These are phyloP conservation scores for Auricularia heimuer DNA, from an alignment of 768 basidiomycete genomes.

Conservation along the genomic window DNA sequence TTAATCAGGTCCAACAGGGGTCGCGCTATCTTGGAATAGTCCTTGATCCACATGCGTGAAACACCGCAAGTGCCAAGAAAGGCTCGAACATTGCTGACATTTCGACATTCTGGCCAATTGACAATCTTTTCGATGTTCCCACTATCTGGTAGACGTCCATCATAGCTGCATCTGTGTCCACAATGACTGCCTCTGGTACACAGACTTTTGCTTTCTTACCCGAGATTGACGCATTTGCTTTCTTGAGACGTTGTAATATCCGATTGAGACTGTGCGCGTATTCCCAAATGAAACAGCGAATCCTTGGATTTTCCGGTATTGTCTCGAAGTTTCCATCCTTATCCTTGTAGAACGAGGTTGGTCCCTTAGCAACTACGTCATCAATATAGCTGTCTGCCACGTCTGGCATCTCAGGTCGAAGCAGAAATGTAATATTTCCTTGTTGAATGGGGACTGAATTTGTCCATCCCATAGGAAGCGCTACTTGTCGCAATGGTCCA, in stretches of 20 bases:
- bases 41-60: conserved; percentile 20
- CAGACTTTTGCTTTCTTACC: conserved; percentile 14
- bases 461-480: conserved; percentile 23
- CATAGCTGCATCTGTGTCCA: conserved; percentile 9
- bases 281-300: conserved; percentile 28
- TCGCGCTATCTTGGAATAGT: conserved; percentile 14
- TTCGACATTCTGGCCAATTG: conserved; percentile 20
- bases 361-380: conserved; percentile 28
- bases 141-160: conserved; percentile 8
- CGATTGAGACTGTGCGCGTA: conserved; percentile 21
- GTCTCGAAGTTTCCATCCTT: conserved; percentile 11
- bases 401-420: conserved; percentile 31
- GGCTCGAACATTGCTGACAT: conserved; percentile 12
- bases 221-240: conserved; percentile 10
- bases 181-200: background rate
- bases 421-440: conserved; percentile 27
- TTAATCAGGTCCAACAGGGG: conserved; percentile 18
- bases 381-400: conserved; percentile 29
- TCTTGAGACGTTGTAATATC: conserved; percentile 13
- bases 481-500: conserved; percentile 21
- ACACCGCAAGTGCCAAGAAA: conserved; percentile 24
- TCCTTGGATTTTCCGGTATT: conserved; percentile 19
- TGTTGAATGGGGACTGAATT: conserved; percentile 23
- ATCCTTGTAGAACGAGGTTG: conserved; percentile 14
- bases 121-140: conserved; percentile 12